phyloP scores from a whole-genome alignment of 441 rosid genomes.

The Gossypium gossypioides region DNA sequence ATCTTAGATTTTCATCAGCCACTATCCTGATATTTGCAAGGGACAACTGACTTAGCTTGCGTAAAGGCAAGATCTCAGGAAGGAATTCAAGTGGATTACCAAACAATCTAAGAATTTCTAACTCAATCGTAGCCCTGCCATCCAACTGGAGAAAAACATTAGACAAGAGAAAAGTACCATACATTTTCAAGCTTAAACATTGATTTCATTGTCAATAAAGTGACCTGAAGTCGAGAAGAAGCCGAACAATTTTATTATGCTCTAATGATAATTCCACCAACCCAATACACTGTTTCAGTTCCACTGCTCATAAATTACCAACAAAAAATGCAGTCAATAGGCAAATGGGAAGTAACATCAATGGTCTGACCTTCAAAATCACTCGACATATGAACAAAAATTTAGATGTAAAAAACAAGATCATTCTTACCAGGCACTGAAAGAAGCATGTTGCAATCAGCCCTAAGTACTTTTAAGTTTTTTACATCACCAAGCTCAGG shows the following conservation, averaged over 20 bases:
- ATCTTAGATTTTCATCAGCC: slow-evolving; percentile 82
- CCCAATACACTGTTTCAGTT: slow-evolving; percentile 69
- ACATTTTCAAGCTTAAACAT: slow-evolving; percentile 3
- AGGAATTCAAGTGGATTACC: slow-evolving; percentile 95
- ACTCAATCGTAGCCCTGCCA: slow-evolving; percentile 79
- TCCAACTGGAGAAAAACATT: slow-evolving; percentile 33
- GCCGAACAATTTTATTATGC: slow-evolving; percentile 83
- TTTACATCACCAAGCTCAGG: slow-evolving; percentile 77
- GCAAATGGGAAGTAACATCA: slow-evolving; percentile 8
- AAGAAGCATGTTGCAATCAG: slow-evolving; percentile 61
- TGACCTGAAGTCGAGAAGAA: slow-evolving; percentile 98
- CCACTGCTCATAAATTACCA: slow-evolving; percentile 47
- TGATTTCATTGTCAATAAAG: slow-evolving; percentile 16
- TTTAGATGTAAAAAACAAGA: neutral
- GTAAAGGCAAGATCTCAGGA: slow-evolving; percentile 85
- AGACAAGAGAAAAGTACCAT: slow-evolving; percentile 23
- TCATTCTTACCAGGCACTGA: slow-evolving; percentile 80
- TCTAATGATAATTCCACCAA: slow-evolving; percentile 82
- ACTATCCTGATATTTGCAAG: slow-evolving; percentile 83
- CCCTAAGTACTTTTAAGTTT: slow-evolving; percentile 60
- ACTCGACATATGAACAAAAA: neutral
- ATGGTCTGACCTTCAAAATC: neutral
- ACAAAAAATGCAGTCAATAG: slow-evolving; percentile 16
- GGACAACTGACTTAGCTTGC: slow-evolving; percentile 79
- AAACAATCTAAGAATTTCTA: slow-evolving; percentile 73